These are phyloP conservation scores for Mesembryanthemum crystallinum DNA, from an alignment of 148 eudicot species.

Conservation along the genomic window DNA sequence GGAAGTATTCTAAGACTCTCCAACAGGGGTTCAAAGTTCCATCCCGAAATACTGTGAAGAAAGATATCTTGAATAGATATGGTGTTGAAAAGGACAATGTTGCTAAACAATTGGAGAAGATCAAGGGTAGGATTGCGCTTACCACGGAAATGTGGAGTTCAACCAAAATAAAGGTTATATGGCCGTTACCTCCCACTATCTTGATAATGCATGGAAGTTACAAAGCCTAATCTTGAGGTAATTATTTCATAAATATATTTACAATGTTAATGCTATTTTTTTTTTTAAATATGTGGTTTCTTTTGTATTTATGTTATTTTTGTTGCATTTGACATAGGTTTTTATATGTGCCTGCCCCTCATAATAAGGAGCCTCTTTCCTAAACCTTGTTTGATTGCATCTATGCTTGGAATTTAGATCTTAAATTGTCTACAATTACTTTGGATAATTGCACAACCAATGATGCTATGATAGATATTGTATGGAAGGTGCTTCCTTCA, in stretches of 20 bases:
- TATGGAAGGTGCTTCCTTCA: neutral
- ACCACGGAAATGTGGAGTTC: conserved; percentile 29
- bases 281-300: neutral
- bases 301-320: neutral
- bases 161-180: conserved; percentile 24
- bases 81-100: neutral
- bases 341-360: conserved; percentile 22
- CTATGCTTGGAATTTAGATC: conserved; percentile 23
- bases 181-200: conserved; percentile 30
- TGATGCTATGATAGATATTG: conserved; percentile 17
- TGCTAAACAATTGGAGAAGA: neutral
- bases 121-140: neutral
- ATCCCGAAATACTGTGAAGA: neutral
- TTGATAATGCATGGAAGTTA: conserved; percentile 22
- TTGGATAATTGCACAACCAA: conserved; percentile 31
- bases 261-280: too few relatives aligned
- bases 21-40: conserved; percentile 4
- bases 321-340: conserved; percentile 5
- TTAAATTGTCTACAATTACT: conserved; percentile 17
- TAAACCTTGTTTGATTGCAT: conserved; percentile 10
- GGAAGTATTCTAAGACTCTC: neutral
- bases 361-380: conserved; percentile 11
- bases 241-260: too few relatives aligned
- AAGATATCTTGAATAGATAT: conserved; percentile 1
- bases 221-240: conserved; percentile 10